phyloP scores from a whole-genome alignment of 805 yeast species.

The Spathaspora girioi region DNA sequence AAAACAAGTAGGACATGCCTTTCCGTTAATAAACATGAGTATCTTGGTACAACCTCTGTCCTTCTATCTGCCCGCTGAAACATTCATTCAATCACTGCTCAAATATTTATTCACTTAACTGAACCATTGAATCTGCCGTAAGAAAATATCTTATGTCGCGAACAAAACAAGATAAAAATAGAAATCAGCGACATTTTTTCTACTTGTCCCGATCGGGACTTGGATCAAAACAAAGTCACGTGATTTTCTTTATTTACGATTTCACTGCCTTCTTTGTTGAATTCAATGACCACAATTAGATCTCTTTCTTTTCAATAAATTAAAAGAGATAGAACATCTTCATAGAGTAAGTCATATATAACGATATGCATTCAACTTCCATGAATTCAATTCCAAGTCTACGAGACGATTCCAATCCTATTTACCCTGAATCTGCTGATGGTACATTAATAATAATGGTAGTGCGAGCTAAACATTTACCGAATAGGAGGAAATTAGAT shows the following conservation, averaged over 20 bases:
- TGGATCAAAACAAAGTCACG: not conserved
- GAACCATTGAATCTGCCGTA: too few species aligned
- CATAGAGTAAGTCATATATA: too few species aligned
- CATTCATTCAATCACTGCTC: too few species aligned
- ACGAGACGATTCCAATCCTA: not conserved
- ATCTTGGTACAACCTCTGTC: too few species aligned
- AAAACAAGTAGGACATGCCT: too few species aligned
- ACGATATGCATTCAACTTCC: not conserved
- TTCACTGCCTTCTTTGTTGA: not conserved
- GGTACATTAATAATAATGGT: constrained; percentile 71
- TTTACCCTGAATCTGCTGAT: constrained; percentile 34
- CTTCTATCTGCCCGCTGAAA: too few species aligned
- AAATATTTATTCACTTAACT: too few species aligned
- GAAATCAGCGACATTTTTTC: not conserved
- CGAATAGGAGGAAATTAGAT: constrained; percentile 80
- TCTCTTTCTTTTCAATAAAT: not conserved
- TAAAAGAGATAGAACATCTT: too few species aligned
- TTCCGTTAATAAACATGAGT: too few species aligned
- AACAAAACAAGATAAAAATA: not conserved
- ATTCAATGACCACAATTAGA: not conserved
- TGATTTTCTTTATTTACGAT: not conserved
- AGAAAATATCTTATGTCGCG: not conserved
- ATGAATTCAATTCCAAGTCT: not conserved
- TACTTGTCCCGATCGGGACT: not conserved
- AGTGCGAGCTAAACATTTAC: constrained; percentile 77